Base-by-base conservation (phyloP, 2,329 filamentous ascomycete species). In the Ceratocystis diversiconidia region DNA sequence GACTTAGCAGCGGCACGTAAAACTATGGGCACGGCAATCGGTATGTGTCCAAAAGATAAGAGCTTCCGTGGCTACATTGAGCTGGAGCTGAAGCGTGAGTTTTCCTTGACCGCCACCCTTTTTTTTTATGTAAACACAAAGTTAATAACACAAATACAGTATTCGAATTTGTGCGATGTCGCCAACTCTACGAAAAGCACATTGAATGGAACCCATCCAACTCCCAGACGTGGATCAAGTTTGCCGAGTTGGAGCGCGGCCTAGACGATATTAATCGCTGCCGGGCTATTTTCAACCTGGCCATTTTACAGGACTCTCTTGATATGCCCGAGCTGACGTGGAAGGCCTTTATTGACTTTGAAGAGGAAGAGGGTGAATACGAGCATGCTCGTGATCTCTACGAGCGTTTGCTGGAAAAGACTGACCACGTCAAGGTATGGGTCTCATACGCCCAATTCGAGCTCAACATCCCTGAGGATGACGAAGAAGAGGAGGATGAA, bases 351-450 rank as follows among this genome's bases (percentile, higher is more conserved):
- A 97, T 99, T 71, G 94, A 99, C 75, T 97, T 97, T 72, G 94
- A 99, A 76, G 92, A 97, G 73, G 90, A 95, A 71, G 90, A 96
- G 75, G 89, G 86, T 72, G 90, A 96, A 75, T 96, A 92, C 75
- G 90, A 91, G 64, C 81, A 86, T 61, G 90, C 91, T 3, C 82
- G 94, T 61, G 78, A 79, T 2, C 79, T 99, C 57, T 99, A 97
- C 76, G 92, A 97, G 78, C 85, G 92, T 6, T 81, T 99, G 12
- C 82, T 99, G 55, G 81, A 90, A 72, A 96, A 95, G 84, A 96
- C 94, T n/a, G 87, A 94, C 72, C 94, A 99, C 73, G 91, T 96
- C 79, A 99, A 97, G 80, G 94, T 99, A 68, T 99, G 94, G 94
- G 95, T 94, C 75, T 92, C 89, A 74, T 99, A 92, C 76, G 94